A percentile compares a stretch with the other conserved stretches of the same genome.
Evolutionary conservation across 2,329 filamentous ascomycete species (phyloP).

Genomic region (Colletotrichum tabaci): DNA sequence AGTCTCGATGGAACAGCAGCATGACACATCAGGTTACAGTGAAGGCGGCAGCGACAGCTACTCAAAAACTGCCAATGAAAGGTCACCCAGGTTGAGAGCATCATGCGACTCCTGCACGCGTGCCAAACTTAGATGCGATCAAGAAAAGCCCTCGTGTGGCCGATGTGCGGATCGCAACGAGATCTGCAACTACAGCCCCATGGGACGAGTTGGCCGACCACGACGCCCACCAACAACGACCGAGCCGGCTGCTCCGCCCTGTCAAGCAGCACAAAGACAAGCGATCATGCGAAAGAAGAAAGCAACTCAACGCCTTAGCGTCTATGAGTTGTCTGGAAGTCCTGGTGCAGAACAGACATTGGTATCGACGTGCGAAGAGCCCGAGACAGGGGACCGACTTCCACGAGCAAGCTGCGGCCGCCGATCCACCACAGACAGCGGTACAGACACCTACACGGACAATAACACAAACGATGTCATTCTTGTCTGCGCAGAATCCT

Average conservation of each 20-base stretch:
- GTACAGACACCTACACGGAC: too few relatives aligned
- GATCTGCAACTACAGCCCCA: conserved; percentile 11
- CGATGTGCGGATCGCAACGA: conserved; percentile 11
- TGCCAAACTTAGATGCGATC: conserved; percentile 21
- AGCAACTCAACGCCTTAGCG: too few relatives aligned
- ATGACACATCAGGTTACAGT: not conserved
- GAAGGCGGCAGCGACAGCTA: too few relatives aligned
- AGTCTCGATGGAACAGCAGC: conserved; percentile 13
- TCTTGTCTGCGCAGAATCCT: too few relatives aligned
- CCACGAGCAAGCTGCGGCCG: too few relatives aligned
- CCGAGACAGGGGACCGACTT: too few relatives aligned
- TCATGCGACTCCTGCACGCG: conserved; percentile 27
- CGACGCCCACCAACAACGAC: not conserved
- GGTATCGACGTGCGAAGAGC: too few relatives aligned
- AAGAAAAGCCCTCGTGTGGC: conserved; percentile 10
- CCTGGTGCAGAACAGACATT: too few relatives aligned
- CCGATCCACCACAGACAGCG: too few relatives aligned
- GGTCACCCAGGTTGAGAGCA: conserved; percentile 10
- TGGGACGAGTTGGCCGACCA: conserved; percentile 21
- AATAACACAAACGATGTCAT: too few relatives aligned
- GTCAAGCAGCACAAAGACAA: not conserved
- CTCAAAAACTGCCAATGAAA: not conserved
- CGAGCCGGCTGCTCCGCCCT: not conserved
- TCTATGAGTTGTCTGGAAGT: too few relatives aligned
- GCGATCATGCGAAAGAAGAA: too few relatives aligned